These are phyloP conservation scores for Zymoseptoria brevis DNA, from an alignment of 2,329 filamentous ascomycete genomes.

Conservation along the genomic window DNA sequence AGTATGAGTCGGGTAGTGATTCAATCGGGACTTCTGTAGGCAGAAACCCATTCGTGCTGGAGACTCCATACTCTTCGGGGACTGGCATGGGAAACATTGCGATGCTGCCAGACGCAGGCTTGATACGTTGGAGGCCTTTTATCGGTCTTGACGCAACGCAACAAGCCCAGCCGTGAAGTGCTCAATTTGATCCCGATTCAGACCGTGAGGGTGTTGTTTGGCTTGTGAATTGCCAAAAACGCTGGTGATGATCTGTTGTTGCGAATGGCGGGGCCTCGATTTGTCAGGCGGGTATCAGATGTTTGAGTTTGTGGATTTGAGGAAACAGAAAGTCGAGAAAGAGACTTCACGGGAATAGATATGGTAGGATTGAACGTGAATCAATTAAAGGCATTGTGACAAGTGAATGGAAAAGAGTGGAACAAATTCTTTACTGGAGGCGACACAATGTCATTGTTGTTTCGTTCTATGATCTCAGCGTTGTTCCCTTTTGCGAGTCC, in stretches of 20 bases:
- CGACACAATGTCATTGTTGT: background rate
- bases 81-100: slow-evolving; percentile 38
- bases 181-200: background rate
- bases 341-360: background rate
- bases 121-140: slow-evolving; percentile 26
- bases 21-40: slow-evolving; percentile 73
- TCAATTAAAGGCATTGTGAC: background rate
- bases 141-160: slow-evolving; percentile 23
- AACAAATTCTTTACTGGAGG: background rate
- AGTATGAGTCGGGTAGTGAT: slow-evolving; percentile 78
- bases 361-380: background rate
- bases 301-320: background rate
- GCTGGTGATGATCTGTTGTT: background rate
- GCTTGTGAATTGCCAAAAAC: background rate
- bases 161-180: slow-evolving; percentile 29
- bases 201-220: background rate
- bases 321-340: background rate
- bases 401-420: background rate
- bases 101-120: slow-evolving; percentile 29
- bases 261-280: background rate
- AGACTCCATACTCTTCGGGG: slow-evolving; percentile 73
- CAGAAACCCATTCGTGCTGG: slow-evolving; percentile 74
- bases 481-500: background rate
- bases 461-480: background rate
- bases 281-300: background rate